Base-by-base conservation (phyloP, 31 red algal species). In the Odonthalia washingtoniensis region DNA sequence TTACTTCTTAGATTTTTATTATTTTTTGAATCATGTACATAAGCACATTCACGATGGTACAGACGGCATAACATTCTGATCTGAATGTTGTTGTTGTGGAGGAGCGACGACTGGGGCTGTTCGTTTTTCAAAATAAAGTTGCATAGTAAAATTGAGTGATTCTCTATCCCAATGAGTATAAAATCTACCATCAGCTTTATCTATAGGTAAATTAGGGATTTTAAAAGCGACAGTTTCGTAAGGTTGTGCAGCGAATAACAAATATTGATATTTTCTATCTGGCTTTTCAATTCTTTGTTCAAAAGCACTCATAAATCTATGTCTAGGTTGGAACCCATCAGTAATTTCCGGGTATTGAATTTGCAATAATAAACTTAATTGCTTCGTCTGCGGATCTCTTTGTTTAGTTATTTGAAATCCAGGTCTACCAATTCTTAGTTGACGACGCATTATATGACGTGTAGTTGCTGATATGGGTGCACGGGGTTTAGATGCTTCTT, bases 151-250 rank as follows among this genome's bases (percentile, higher is more conserved):
- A 17, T 31, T 89, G 16, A 73, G 80, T 24, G 53, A 40, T 52
- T 89, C 87, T 44, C 45, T 52, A 74, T 89, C 92, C 92, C 92
- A 94, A 72, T 86, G 65, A 1, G 92, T 90, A 40, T 81, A 90
- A 60, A 94, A 77, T 44, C 69, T 74, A 2, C 92, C 92, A 39
- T 94, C 88, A 40, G 46, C 16, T 72, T 87, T 91, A 57, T 98
- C 96, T 43, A 98, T 90, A 3, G 88, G 80, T 74, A 78, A 64
- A 74, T 98, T 98, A 26, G 96, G 96, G 46, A 98, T 98, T 72
- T 95, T 98, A 44, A 98, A 98, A 21, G 96, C 96, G 0, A 98
- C 90, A 41, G 96, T 98, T 76, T 98, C 96, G 70, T 98, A 98
- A 66, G 96, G 96, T 65, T 94, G 92, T 21, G 96, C 92, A 1